A percentile compares a stretch with the other conserved stretches of the same genome.
These are phyloP conservation scores for Coemansia furcata DNA, from an alignment of 192 early-diverging fungal species.

Conservation along the genomic window DNA sequence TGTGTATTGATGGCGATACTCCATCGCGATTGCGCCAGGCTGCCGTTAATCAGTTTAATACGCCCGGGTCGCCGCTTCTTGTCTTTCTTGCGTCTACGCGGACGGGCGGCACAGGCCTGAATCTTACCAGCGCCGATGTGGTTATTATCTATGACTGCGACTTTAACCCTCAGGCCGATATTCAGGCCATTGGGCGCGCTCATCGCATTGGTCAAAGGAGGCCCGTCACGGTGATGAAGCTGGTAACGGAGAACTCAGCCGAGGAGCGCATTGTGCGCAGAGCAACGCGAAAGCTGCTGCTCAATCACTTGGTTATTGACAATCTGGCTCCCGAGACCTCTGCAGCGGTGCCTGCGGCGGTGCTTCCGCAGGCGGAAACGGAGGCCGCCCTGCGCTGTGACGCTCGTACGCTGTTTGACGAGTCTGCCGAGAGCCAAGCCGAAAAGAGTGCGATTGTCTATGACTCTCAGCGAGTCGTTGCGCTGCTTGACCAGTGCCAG, in stretches of 20 bases:
- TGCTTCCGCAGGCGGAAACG: conserved; percentile 3
- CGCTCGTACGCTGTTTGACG: conserved; percentile 72
- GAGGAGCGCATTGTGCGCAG: conserved; percentile 95
- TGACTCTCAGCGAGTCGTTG: neutral
- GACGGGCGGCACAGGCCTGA: conserved; percentile 93
- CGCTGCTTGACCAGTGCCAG: conserved; percentile 35
- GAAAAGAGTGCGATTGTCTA: conserved; percentile 28
- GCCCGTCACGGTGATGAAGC: conserved; percentile 89
- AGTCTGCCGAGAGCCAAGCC: conserved; percentile 57
- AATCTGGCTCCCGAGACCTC: conserved; percentile 65
- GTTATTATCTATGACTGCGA: conserved; percentile 93
- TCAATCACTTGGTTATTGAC: conserved; percentile 90
- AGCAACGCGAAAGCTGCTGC: conserved; percentile 94
- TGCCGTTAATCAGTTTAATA: conserved; percentile 90
- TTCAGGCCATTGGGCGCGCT: conserved; percentile 94
- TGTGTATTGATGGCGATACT: conserved; percentile 88
- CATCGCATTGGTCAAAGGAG: conserved; percentile 97
- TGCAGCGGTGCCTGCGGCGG: neutral
- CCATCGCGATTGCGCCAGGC: conserved; percentile 74
- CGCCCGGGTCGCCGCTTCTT: conserved; percentile 78
- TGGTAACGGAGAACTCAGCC: conserved; percentile 92
- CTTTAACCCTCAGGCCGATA: conserved; percentile 92
- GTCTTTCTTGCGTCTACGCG: conserved; percentile 91
- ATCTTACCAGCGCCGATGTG: conserved; percentile 91
- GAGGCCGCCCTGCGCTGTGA: conserved; percentile 83